phyloP scores from a whole-genome alignment of 345 rosid genomes.

The Balakata baccata region DNA sequence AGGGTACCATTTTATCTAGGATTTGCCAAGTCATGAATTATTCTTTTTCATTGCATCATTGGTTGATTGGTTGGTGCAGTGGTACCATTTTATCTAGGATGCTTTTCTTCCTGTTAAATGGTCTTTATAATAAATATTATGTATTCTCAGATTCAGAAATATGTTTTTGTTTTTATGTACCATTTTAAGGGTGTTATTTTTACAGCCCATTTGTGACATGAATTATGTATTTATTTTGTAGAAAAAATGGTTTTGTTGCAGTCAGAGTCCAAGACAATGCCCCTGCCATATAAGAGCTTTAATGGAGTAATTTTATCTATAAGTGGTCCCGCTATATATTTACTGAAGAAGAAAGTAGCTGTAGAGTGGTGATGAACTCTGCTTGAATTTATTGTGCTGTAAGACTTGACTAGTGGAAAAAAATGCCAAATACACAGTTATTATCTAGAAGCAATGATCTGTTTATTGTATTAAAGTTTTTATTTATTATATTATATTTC shows the following conservation, averaged over 20 bases:
- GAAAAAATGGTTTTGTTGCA: constrained; percentile 97
- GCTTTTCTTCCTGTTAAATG: too few species aligned
- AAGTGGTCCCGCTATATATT: constrained; percentile 38
- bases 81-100: too few species aligned
- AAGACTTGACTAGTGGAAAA: constrained; percentile 41
- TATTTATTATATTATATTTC: too few species aligned
- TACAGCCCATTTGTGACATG: constrained; percentile 4
- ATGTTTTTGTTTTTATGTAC: too few species aligned
- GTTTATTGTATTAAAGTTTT: constrained; percentile 17
- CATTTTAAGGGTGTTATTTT: background rate
- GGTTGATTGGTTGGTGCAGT: too few species aligned
- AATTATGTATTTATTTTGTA: constrained; percentile 32
- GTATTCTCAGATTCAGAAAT: too few species aligned
- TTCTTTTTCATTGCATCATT: too few species aligned
- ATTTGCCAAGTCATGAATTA: background rate
- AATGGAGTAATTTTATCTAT: constrained; percentile 31
- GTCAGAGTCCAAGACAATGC: constrained; percentile 49
- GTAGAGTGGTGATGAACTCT: constrained; percentile 35
- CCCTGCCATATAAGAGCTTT: constrained; percentile 29
- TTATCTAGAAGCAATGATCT: constrained; percentile 33
- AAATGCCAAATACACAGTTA: constrained; percentile 29
- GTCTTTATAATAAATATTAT: too few species aligned
- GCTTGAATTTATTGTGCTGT: constrained; percentile 46
- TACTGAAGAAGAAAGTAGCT: constrained; percentile 44
- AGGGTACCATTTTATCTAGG: background rate